Conservation (phyloP, 345 rosid species). For the Trapa bicornis region DNA sequence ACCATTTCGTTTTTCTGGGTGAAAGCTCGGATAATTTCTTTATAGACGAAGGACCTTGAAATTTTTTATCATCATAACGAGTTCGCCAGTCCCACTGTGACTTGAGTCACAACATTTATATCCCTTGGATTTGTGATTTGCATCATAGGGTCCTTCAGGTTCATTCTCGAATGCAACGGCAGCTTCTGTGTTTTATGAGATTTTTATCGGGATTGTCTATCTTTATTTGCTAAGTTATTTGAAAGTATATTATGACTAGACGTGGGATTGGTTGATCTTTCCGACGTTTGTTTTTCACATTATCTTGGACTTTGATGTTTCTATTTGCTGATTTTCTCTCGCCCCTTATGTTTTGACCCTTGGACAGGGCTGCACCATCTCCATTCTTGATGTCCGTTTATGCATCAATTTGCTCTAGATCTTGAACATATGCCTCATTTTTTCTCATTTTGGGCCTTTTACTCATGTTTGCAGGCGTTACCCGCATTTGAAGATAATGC, state of each 20-base stretch:
- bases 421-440: not conserved
- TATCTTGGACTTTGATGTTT: not conserved
- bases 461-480: not conserved
- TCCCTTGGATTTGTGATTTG: not conserved
- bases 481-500: not conserved
- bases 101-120: not conserved
- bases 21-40: not conserved
- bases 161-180: not conserved
- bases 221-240: not conserved
- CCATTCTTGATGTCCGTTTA: not conserved
- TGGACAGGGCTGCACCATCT: not conserved
- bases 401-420: not conserved
- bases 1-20: no score
- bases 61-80: not conserved
- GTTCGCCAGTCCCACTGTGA: not conserved
- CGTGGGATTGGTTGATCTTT: not conserved
- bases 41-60: conserved; percentile 1
- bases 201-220: not conserved
- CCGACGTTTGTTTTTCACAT: not conserved
- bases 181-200: not conserved
- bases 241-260: not conserved
- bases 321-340: no score
- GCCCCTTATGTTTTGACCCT: not conserved
- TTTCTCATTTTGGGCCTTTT: not conserved
- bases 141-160: not conserved